These are phyloP conservation scores for Brassica juncea DNA, from an alignment of 345 rosid genomes.

Conservation along the genomic window DNA sequence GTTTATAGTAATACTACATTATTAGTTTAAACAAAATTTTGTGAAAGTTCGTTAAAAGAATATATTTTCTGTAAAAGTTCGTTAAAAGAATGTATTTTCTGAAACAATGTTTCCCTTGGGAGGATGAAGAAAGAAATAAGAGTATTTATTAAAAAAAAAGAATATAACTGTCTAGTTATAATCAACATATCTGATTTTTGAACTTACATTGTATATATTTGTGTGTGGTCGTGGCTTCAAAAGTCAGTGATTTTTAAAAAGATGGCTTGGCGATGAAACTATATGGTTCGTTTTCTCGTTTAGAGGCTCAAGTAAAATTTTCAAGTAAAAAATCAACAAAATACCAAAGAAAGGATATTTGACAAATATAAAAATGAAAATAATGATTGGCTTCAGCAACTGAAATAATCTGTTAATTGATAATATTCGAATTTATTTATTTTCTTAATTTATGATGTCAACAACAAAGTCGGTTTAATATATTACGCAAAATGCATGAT, in stretches of 20 bases:
- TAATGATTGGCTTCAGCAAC: conserved; percentile 34
- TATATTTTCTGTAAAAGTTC: background rate
- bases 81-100: too few species aligned
- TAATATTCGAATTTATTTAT: background rate
- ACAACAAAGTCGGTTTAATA: conserved; percentile 25
- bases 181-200: background rate
- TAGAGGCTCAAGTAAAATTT: background rate
- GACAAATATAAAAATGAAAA: conserved; percentile 1
- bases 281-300: background rate
- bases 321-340: background rate
- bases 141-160: too few species aligned
- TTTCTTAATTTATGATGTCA: conserved; percentile 4
- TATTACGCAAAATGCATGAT: background rate
- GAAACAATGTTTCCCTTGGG: too few species aligned
- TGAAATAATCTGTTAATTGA: background rate
- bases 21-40: background rate
- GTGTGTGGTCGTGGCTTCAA: background rate
- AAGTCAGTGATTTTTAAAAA: background rate
- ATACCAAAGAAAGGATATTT: background rate
- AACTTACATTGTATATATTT: background rate
- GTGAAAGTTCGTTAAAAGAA: background rate
- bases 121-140: too few species aligned
- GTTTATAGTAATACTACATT: background rate
- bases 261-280: background rate
- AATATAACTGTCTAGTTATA: too few species aligned